These are phyloP conservation scores for Boehmeria nivea DNA, from an alignment of 306 rosid genomes.

Conservation along the genomic window DNA sequence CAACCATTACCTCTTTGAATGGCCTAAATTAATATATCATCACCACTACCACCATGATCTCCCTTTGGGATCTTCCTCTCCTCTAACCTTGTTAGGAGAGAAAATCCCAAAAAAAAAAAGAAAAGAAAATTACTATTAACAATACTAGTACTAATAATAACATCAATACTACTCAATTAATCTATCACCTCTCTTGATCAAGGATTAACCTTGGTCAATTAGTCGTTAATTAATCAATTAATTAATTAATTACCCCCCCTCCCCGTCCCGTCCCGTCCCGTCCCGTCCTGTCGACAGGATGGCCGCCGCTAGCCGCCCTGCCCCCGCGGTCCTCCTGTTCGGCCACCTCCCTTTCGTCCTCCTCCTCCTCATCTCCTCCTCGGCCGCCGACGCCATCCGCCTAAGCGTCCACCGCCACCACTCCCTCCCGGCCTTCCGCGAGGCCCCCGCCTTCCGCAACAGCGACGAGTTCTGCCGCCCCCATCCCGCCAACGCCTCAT, in stretches of 20 bases:
- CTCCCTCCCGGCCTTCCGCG: constrained; percentile 41
- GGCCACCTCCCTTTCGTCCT: constrained; percentile 65
- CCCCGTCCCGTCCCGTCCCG: too few species aligned
- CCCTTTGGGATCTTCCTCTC: constrained; percentile 1
- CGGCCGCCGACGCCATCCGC: constrained; percentile 33
- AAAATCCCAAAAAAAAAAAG: not conserved
- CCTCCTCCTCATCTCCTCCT: constrained; percentile 19
- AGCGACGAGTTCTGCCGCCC: constrained; percentile 35
- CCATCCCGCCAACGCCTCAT: constrained; percentile 10
- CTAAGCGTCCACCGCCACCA: constrained; percentile 11
- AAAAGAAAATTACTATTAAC: too few species aligned
- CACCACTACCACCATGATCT: not conserved
- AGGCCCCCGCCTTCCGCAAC: constrained; percentile 63
- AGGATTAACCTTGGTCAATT: too few species aligned
- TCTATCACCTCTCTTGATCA: too few species aligned
- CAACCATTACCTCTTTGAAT: not conserved
- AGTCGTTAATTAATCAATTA: too few species aligned
- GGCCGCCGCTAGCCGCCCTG: constrained; percentile 42
- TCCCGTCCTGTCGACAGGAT: constrained; percentile 34
- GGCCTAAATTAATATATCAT: not conserved
- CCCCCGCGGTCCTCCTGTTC: constrained; percentile 24
- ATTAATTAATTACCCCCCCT: too few species aligned
- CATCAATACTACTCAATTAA: too few species aligned
- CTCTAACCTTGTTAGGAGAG: not conserved
- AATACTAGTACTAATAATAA: too few species aligned